Evolutionary conservation across 2,329 filamentous ascomycete species (phyloP).

Genomic region (Cercospora citrullina): DNA sequence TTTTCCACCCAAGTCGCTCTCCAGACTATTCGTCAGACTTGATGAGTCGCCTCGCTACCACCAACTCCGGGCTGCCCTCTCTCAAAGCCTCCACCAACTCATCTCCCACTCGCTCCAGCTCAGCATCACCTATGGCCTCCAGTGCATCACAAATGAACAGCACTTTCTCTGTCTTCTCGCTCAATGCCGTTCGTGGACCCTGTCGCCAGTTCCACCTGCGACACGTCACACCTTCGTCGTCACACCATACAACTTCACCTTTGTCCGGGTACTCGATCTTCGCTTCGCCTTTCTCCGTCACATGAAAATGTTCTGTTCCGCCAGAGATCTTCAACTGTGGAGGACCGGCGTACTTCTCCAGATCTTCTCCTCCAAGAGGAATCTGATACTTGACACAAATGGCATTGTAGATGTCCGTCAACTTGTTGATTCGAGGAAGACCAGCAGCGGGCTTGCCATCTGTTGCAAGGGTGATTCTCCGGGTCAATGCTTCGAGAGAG

Average conservation of each 20-base stretch:
- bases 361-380: conserved; percentile 43
- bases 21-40: neutral
- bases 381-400: conserved; percentile 45
- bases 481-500: conserved; percentile 42
- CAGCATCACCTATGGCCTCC: conserved; percentile 29
- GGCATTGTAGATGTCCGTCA: conserved; percentile 46
- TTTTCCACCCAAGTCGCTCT: too few species aligned
- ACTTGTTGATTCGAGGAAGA: conserved; percentile 42
- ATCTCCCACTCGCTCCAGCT: conserved; percentile 33
- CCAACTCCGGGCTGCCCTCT: conserved; percentile 21
- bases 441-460: conserved; percentile 24
- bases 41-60: conserved; percentile 19
- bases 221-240: conserved; percentile 42
- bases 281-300: conserved; percentile 34
- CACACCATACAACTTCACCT: conserved; percentile 46
- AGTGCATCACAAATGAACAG: conserved; percentile 42
- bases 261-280: conserved; percentile 26
- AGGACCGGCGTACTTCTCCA: conserved; percentile 42
- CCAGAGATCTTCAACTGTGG: conserved; percentile 38
- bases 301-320: conserved; percentile 41
- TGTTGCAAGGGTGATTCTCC: conserved; percentile 29
- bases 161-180: conserved; percentile 39
- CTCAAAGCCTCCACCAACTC: conserved; percentile 32
- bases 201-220: conserved; percentile 46
- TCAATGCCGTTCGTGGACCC: conserved; percentile 40